A percentile compares a stretch with the other conserved stretches of the same genome.
Conservation (phyloP, 257 asterid species). For the Cordia subcordata region DNA sequence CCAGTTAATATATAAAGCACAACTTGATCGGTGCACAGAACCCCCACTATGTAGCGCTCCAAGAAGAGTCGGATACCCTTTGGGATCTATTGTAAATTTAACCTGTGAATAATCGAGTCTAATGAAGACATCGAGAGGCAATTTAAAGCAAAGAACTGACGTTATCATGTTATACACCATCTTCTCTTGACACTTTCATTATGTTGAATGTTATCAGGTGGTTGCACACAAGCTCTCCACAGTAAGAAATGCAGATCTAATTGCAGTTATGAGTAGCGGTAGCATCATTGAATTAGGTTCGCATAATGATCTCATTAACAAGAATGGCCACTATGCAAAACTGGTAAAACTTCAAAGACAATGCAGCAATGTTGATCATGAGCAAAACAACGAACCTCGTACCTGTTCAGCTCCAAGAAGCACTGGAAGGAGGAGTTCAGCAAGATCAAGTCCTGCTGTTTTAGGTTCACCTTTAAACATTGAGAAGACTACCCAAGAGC, state of each 20-base stretch:
- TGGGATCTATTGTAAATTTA: too few relatives aligned
- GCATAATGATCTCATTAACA: conserved; percentile 53
- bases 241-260: conserved; percentile 61
- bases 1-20: too few relatives aligned
- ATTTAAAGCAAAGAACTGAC: too few relatives aligned
- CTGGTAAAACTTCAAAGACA: conserved; percentile 66
- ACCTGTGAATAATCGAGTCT: too few relatives aligned
- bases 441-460: conserved; percentile 55
- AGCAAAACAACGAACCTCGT: conserved; percentile 24
- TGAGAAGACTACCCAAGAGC: conserved; percentile 3
- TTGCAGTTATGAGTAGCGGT: conserved; percentile 57
- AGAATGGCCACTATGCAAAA: conserved; percentile 57
- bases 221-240: conserved; percentile 96
- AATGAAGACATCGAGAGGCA: too few relatives aligned
- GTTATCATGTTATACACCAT: not conserved
- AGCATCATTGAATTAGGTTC: conserved; percentile 56
- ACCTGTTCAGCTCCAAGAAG: conserved; percentile 47
- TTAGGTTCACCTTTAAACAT: conserved; percentile 41
- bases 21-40: too few relatives aligned
- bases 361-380: conserved; percentile 51
- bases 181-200: not conserved
- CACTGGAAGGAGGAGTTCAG: conserved; percentile 39
- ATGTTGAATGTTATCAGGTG: conserved; percentile 38
- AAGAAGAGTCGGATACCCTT: too few relatives aligned
- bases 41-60: too few relatives aligned